Evolutionary conservation across 768 basidiomycete species (phyloP).

Genomic region (Tulasnella sp.): DNA sequence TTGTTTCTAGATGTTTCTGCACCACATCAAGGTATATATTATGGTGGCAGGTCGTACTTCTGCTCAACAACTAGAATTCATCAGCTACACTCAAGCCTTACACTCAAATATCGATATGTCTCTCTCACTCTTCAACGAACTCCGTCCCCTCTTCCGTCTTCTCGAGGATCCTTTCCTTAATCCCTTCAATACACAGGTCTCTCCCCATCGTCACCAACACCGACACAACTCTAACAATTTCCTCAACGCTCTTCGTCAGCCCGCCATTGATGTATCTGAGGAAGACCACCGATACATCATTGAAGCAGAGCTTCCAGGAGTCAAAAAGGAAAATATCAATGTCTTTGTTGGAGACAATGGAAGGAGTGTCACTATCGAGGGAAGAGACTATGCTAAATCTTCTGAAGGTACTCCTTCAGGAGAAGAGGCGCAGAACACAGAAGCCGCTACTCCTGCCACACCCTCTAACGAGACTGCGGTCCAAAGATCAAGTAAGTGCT

Average conservation of each 20-base stretch:
- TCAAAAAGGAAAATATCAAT: slow-evolving; percentile 17
- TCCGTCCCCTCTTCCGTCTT: slow-evolving; percentile 12
- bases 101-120: too few relatives aligned
- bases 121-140: slow-evolving; percentile 11
- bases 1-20: too few relatives aligned
- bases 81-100: too few relatives aligned
- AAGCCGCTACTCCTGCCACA: not conserved
- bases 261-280: slow-evolving; percentile 9
- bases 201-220: too few relatives aligned
- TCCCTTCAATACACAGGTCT: not conserved
- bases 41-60: too few relatives aligned
- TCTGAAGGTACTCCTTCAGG: not conserved
- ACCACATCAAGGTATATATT: too few relatives aligned
- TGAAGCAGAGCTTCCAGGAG: slow-evolving; percentile 17
- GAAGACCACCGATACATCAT: slow-evolving; percentile 12
- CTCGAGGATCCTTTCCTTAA: not conserved
- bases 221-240: too few relatives aligned
- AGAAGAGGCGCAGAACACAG: not conserved
- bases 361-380: slow-evolving; percentile 17
- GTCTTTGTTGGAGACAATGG: slow-evolving; percentile 16
- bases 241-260: too few relatives aligned
- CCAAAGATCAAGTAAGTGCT: not conserved
- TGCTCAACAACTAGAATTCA: too few relatives aligned
- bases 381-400: not conserved
- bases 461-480: not conserved